These are phyloP conservation scores for Aspergillus indologenus DNA, from an alignment of 495 filamentous ascomycete species.

Conservation along the genomic window DNA sequence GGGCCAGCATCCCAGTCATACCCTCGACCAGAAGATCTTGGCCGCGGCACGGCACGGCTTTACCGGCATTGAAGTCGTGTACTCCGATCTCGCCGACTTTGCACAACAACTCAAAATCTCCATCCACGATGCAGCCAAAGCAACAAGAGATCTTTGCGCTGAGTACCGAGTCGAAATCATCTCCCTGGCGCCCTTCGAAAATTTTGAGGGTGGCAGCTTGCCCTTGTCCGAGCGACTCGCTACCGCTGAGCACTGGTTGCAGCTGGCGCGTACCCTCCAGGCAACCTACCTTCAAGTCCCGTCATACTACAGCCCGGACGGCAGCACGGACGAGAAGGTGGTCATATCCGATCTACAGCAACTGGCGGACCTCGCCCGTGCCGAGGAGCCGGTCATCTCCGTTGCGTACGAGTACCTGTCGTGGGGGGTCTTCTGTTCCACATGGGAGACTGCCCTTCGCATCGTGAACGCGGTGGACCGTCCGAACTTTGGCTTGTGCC, in stretches of 20 bases:
- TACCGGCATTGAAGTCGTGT: conserved; percentile 67
- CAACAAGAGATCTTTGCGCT: conserved; percentile 51
- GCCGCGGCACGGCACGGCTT: conserved; percentile 58
- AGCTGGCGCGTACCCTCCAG: conserved; percentile 53
- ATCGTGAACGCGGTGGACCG: conserved; percentile 57
- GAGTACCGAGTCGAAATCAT: conserved; percentile 52
- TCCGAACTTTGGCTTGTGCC: conserved; percentile 67
- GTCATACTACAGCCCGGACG: conserved; percentile 54
- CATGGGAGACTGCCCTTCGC: conserved; percentile 63
- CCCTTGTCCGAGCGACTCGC: conserved; percentile 54
- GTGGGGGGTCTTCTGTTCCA: conserved; percentile 64
- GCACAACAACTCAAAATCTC: conserved; percentile 35
- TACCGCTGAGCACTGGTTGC: conserved; percentile 64
- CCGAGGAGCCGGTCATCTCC: conserved; percentile 45
- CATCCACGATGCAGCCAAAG: conserved; percentile 52
- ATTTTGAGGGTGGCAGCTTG: conserved; percentile 61
- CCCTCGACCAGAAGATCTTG: conserved; percentile 57
- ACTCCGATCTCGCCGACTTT: conserved; percentile 61
- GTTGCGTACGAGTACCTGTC: conserved; percentile 70
- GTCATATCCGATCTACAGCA: conserved; percentile 60
- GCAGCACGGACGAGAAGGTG: conserved; percentile 51
- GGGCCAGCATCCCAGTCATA: conserved; percentile 60
- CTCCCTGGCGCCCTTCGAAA: conserved; percentile 70
- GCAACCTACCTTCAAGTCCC: conserved; percentile 68
- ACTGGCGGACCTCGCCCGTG: conserved; percentile 54